Base-by-base conservation (phyloP, 805 yeast genomes). In the Scheffersomyces ergatensis region DNA sequence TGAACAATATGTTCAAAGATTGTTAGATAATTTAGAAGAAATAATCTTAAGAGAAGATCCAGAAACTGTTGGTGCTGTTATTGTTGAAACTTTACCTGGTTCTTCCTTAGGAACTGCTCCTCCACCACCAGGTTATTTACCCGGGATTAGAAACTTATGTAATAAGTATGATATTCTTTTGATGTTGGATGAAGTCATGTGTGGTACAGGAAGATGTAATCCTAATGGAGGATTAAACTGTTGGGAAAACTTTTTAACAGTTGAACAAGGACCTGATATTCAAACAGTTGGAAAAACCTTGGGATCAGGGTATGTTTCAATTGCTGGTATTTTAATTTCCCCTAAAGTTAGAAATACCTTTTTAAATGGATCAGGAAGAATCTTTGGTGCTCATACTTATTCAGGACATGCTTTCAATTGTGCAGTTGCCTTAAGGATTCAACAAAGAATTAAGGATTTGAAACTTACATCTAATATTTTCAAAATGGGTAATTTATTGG, bases 331-430 rank as follows among this genome's bases (percentile, higher is more conserved):
- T 14, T 48, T 73, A 31, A 44, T 73, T 37, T 61, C 64, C 50
- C n/a, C 16, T 11, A 39, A 29, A 20, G 30, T 39, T 16, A 11
- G 35, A 17, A 16, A 30, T 11, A 15, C 20, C 6, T 16, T 37
- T 9, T n/a, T n/a, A 16, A 20, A 15, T 20, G 78, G 77, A 35
- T 55, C 72, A 15, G 72, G 72, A 26, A 46, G 52, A 20, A 58
- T 74, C 39, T 45, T 58, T 38, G 77, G 77, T 39, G 76, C 72
- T 40, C 80, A 76, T 51, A 73, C 80, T 15, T 76, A 72, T 58
- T 77, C 74, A 49, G 65, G 71, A 5, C 75, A 70, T 48, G 72
- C 70, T 16, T 66, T 74, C 57, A 66, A 70, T 57, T 72, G 77
- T 51, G 57, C 59, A 42, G 77, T 70, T 31, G 75, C 75, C 16